A percentile compares a stretch with the other conserved stretches of the same genome.
Evolutionary conservation across 148 eudicot species (phyloP).

Genomic region (Persicaria maculosa): DNA sequence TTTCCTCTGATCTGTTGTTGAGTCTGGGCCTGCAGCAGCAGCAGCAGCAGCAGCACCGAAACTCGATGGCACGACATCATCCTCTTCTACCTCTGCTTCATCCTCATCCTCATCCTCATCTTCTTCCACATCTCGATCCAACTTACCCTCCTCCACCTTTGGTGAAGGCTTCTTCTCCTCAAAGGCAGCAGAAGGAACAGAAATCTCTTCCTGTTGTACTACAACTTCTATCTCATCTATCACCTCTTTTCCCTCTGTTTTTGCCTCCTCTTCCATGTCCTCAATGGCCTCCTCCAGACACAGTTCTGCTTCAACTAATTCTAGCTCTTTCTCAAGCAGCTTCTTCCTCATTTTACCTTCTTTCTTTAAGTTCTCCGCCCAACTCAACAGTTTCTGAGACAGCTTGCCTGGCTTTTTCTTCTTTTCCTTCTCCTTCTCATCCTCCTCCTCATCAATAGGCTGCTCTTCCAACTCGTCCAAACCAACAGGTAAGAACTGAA

Average conservation of each 20-base stretch:
- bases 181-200: constrained; percentile 17
- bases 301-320: constrained; percentile 55
- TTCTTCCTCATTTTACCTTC: constrained; percentile 33
- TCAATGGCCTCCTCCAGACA: constrained; percentile 62
- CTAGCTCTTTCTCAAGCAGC: constrained; percentile 50
- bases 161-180: constrained; percentile 29
- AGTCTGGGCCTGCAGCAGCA: constrained; percentile 22
- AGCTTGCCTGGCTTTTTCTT: constrained; percentile 22
- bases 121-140: constrained; percentile 34
- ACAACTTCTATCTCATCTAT: constrained; percentile 32
- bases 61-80: constrained; percentile 56
- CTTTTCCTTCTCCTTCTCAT: constrained; percentile 37
- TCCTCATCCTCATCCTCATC: constrained; percentile 38
- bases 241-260: constrained; percentile 56
- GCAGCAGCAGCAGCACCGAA: constrained; percentile 69
- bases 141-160: constrained; percentile 25
- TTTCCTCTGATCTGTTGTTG: constrained; percentile 27
- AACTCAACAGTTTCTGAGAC: constrained; percentile 44
- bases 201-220: constrained; percentile 16
- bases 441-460: constrained; percentile 20
- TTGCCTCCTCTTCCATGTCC: constrained; percentile 60
- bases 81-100: constrained; percentile 29
- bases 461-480: constrained; percentile 71
- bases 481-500: constrained; percentile 69
- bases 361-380: constrained; percentile 65